These are phyloP conservation scores for Fusarium mundagurra DNA, from an alignment of 2,329 filamentous ascomycete genomes.

Conservation along the genomic window DNA sequence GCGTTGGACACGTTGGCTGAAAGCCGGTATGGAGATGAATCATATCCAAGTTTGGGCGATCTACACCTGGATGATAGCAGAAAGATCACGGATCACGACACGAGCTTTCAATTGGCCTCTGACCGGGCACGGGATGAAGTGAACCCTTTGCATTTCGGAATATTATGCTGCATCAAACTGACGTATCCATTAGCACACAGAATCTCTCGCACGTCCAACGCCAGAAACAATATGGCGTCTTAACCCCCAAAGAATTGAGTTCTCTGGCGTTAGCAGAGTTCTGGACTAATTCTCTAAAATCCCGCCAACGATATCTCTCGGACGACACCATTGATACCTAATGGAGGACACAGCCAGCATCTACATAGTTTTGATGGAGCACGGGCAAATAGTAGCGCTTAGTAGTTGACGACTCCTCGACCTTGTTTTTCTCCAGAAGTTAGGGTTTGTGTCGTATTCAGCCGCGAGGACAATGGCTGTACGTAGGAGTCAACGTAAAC, in stretches of 20 bases:
- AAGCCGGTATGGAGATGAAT: constrained; percentile 17
- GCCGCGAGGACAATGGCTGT: background rate
- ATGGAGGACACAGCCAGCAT: constrained; percentile 6
- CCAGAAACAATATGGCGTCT: constrained; percentile 22
- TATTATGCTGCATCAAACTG: background rate
- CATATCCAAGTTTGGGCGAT: background rate
- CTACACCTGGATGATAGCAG: background rate
- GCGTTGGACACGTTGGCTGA: constrained; percentile 12
- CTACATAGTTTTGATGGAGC: background rate
- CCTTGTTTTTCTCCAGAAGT: constrained; percentile 10
- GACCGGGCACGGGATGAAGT: background rate
- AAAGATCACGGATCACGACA: background rate
- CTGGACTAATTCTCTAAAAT: constrained; percentile 5
- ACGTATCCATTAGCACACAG: background rate
- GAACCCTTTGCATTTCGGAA: background rate
- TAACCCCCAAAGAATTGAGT: constrained; percentile 32
- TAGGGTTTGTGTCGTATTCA: constrained; percentile 22
- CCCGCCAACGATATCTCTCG: constrained; percentile 16
- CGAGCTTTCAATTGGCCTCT: constrained; percentile 17
- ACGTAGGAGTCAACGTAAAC: background rate
- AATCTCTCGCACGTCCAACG: constrained; percentile 1
- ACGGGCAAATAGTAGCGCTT: constrained; percentile 4
- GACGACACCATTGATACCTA: constrained; percentile 9
- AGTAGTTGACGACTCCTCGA: background rate
- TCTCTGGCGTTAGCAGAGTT: constrained; percentile 32